Evolutionary conservation across 805 yeast species (phyloP).

Genomic region (Candida peoriensis): DNA sequence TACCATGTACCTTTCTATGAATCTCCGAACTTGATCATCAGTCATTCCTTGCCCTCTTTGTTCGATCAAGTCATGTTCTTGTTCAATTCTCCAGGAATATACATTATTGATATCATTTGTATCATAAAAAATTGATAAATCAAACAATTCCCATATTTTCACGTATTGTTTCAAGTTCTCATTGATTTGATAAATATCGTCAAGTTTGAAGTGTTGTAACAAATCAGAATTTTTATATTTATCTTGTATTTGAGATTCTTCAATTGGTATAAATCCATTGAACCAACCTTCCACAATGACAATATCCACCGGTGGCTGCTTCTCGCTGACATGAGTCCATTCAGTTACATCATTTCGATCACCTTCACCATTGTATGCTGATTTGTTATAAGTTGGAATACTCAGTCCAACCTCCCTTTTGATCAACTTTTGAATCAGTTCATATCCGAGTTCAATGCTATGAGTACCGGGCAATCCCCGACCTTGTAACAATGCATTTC

Average conservation of each 20-base stretch:
- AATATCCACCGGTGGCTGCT: conserved; percentile 56
- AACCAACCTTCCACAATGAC: conserved; percentile 94
- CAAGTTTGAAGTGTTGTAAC: conserved; percentile 25
- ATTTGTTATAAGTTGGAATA: conserved; percentile 77
- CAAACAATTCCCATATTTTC: conserved; percentile 51
- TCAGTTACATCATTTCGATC: conserved; percentile 48
- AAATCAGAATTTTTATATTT: conserved; percentile 16
- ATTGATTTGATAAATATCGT: conserved; percentile 41
- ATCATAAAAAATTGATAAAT: conserved; percentile 55
- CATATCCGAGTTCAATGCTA: conserved; percentile 41
- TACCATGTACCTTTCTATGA: conserved; percentile 85
- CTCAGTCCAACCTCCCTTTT: conserved; percentile 24
- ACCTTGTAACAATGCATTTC: conserved; percentile 60
- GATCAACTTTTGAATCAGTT: conserved; percentile 30
- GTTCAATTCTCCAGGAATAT: conserved; percentile 67
- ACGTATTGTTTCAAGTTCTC: conserved; percentile 44
- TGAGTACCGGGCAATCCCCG: conserved; percentile 96
- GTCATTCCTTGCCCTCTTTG: conserved; percentile 73
- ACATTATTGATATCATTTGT: conserved; percentile 60
- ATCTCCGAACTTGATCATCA: conserved; percentile 57
- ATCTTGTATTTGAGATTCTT: conserved; percentile 19
- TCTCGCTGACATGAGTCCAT: conserved; percentile 32
- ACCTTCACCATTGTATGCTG: conserved; percentile 67
- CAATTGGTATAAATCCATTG: conserved; percentile 58
- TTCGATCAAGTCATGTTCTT: conserved; percentile 56